Evolutionary conservation across 192 early-diverging fungal genomes (phyloP), one percentile per base, ranked within the genome.

Genomic region (Backusella sp.): DNA sequence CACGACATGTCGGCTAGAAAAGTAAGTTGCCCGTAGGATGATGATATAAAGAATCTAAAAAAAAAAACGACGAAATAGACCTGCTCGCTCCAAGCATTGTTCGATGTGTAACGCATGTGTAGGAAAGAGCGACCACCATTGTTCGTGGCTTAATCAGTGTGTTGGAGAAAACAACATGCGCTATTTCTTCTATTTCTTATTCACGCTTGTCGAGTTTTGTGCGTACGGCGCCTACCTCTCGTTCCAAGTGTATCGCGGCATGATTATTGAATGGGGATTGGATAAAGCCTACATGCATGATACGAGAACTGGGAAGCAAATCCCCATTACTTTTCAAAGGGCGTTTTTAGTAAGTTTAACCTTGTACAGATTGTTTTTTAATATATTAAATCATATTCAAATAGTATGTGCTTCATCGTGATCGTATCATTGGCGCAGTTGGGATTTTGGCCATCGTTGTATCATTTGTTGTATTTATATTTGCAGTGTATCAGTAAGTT

Each of bases 11-110:
- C 71, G 79, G 32, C 77, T 87, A 23, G 77, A 53, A 84, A 88
- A 88, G 87, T 88, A 84, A 74, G 76, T 66, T 19, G 14, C 23
- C n/a, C n/a, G n/a, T n/a, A n/a, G n/a, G n/a, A n/a, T n/a, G n/a
- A n/a, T n/a, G n/a, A n/a, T n/a, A n/a, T n/a, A n/a, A n/a, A n/a
- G n/a, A n/a, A n/a, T n/a, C n/a, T n/a, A n/a, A n/a, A n/a, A n/a
- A n/a, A n/a, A n/a, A n/a, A n/a, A n/a, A 32, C 32, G 2, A 32
- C 32, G 0, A 32, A 56, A 19, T 30, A 88, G 85, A 62, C 87
- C 87, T 41, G 87, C 87, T 36, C 74, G 87, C 6, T 88, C 87
- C 9, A 88, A 88, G 41, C 87, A 88, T 70, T 88, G 87, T 65
- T 87, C 87, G 12, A 59, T 87, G 71, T 88, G 87, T 68, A 84